Conservation (phyloP, 1,139 yeast species). For the Yamadazyma taylorii region DNA sequence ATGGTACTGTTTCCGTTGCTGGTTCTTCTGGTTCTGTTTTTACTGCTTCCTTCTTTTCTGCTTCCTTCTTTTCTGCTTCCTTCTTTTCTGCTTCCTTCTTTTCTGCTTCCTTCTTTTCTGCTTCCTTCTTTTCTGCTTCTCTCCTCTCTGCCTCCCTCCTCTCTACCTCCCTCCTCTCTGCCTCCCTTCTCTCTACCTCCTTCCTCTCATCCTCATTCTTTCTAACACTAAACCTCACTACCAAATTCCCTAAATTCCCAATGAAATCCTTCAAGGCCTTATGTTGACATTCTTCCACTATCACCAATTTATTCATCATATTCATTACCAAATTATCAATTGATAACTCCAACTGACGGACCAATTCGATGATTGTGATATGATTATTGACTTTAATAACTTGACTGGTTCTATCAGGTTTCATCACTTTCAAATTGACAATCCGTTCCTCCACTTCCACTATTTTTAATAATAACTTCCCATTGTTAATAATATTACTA, state of each 20-base stretch:
- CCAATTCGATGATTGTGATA: slow-evolving; percentile 6
- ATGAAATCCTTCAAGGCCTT: slow-evolving; percentile 8
- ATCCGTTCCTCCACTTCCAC: slow-evolving; percentile 16
- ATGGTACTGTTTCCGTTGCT: not conserved
- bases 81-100: slow-evolving; percentile 2
- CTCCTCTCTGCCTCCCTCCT: slow-evolving; percentile 1
- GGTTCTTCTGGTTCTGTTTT: not conserved
- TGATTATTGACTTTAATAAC: slow-evolving; percentile 12
- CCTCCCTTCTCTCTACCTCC: too few relatives aligned
- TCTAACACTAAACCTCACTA: slow-evolving; percentile 11
- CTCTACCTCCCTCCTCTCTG: too few relatives aligned
- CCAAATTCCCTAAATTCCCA: slow-evolving; percentile 15
- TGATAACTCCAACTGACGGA: slow-evolving; percentile 3
- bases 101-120: not conserved
- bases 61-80: slow-evolving; percentile 1
- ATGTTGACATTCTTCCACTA: slow-evolving; percentile 3
- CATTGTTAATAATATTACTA: slow-evolving; percentile 33
- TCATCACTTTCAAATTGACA: slow-evolving; percentile 10
- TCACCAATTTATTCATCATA: slow-evolving; percentile 10
- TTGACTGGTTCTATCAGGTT: slow-evolving; percentile 8
- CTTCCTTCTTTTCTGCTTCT: not conserved
- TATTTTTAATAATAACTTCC: slow-evolving; percentile 26
- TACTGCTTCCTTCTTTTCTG: not conserved
- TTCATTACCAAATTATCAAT: slow-evolving; percentile 4
- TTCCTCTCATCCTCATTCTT: not conserved